These are phyloP conservation scores for Erythrophleum ivorense DNA, from an alignment of 331 rosid genomes.

Conservation along the genomic window DNA sequence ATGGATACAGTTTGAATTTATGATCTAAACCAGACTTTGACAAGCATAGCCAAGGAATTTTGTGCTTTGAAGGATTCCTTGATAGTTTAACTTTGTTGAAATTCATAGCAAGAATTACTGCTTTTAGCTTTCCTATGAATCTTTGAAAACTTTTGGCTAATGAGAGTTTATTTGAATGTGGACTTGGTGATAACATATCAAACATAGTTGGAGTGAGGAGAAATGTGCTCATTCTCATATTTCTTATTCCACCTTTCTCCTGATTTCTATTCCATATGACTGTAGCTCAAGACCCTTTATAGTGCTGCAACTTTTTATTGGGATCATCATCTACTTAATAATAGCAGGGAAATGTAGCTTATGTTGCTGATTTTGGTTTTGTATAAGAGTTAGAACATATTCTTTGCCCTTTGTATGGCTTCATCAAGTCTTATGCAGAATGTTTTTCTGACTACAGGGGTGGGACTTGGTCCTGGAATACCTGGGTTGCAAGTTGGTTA, in stretches of 20 bases:
- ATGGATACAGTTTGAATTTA: not conserved
- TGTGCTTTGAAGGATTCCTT: not conserved
- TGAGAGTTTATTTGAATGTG: constrained; percentile 7
- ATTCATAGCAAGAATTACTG: not conserved
- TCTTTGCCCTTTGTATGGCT: constrained; percentile 11
- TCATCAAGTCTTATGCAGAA: constrained; percentile 18
- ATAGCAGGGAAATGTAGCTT: constrained; percentile 7
- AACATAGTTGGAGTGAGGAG: not conserved
- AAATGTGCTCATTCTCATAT: not conserved
- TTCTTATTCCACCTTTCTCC: constrained; percentile 25
- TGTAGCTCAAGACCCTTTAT: constrained; percentile 4
- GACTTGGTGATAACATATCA: not conserved
- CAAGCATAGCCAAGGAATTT: constrained; percentile 20
- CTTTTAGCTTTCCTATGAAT: constrained; percentile 1
- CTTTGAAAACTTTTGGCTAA: constrained; percentile 2
- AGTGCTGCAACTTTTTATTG: constrained; percentile 4
- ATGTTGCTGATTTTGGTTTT: not conserved
- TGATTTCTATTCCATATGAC: not conserved
- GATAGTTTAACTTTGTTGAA: not conserved
- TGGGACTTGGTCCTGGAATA: constrained; percentile 90
- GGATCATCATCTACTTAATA: constrained; percentile 23
- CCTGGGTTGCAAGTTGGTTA: constrained; percentile 83
- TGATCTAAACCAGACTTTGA: constrained; percentile 4
- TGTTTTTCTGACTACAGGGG: constrained; percentile 56
- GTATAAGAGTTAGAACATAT: not conserved